Evolutionary conservation across 202 grass and related monocot genomes (phyloP).

Genomic region (Musa balbisiana): DNA sequence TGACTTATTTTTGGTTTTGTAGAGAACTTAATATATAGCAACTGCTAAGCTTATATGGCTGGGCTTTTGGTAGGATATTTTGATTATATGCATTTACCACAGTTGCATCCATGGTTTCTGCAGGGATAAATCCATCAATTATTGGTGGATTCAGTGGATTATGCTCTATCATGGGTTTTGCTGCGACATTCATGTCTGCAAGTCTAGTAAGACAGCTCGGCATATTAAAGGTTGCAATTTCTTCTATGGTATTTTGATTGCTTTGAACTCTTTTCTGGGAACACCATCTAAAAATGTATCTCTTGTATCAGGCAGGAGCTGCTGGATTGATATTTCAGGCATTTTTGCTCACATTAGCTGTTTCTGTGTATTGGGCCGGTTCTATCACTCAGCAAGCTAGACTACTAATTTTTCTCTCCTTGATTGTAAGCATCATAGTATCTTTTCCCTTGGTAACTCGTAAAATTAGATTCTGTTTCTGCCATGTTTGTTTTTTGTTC

Average conservation of each 20-base stretch:
- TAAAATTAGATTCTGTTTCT: neutral
- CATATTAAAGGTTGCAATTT: conserved; percentile 70
- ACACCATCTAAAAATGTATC: neutral
- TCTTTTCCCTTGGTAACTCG: neutral
- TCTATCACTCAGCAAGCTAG: conserved; percentile 50
- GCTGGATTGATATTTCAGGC: conserved; percentile 97
- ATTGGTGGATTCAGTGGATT: conserved; percentile 86
- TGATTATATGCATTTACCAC: neutral
- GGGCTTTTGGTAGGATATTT: neutral
- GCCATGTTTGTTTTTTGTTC: conserved; percentile 1
- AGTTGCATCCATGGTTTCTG: conserved; percentile 21
- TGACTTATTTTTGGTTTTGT: too few species aligned
- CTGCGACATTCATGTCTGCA: conserved; percentile 82
- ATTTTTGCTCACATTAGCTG: conserved; percentile 56
- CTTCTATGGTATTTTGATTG: conserved; percentile 4
- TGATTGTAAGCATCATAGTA: conserved; percentile 52
- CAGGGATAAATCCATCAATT: conserved; percentile 80
- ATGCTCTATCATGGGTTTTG: conserved; percentile 92
- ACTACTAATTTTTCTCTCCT: conserved; percentile 76
- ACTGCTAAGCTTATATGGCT: too few species aligned
- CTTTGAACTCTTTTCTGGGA: neutral
- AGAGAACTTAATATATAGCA: too few species aligned
- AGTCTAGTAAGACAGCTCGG: conserved; percentile 80
- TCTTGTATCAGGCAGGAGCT: conserved; percentile 63
- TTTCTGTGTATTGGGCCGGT: conserved; percentile 72